Evolutionary conservation across 2,329 filamentous ascomycete genomes (phyloP), one percentile per base, ranked within the genome.

Genomic region (Diaporthe sp.): DNA sequence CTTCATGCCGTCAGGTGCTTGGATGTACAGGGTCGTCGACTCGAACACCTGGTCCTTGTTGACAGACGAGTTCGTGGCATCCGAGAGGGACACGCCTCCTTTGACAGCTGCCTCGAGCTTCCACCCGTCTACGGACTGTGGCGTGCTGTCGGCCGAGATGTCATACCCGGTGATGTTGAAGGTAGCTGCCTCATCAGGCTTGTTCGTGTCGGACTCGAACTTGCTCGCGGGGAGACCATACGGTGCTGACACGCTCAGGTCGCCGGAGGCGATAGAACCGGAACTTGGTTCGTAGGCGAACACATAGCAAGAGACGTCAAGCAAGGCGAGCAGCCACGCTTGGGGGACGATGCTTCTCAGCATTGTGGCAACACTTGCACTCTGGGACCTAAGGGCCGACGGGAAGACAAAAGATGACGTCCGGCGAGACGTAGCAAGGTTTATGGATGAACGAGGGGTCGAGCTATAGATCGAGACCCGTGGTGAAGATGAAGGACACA

Each of bases 151-250:
- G 52, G 55, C 12, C 13, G 73, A 72, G 52, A 74, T 52, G 33
- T 74, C 58, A 42, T 74, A 74, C 22, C 68, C 67, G 17, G 73
- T 67, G n/a, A 74, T 58, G n/a, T 71, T 70, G 35, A 71, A 72
- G 1, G 73, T 54, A 4, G 73, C 73, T 12, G 54, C 33, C 19
- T 52, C 42, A 30, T 60, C 58, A 25, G 57, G 64, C 28, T 50
- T 66, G 40, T 61, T 38, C 19, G 73, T 74, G 47, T 66, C 73
- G 3, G 69, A 57, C 45, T 54, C 25, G 67, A 74, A 74, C 72
- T 71, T 61, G 28, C 52, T 64, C 35, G 73, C 22, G 33, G 68
- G 57, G 13, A 74, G 54, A 6, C 73, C 73, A 40, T 66, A 74
- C 1, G 73, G 73, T 13, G 73, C 73, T 38, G 55, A 30, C 28